A percentile compares a stretch with the other conserved stretches of the same genome.
phyloP scores from a whole-genome alignment of 2,329 filamentous ascomycete species.

The Fusarium verticillioides region DNA sequence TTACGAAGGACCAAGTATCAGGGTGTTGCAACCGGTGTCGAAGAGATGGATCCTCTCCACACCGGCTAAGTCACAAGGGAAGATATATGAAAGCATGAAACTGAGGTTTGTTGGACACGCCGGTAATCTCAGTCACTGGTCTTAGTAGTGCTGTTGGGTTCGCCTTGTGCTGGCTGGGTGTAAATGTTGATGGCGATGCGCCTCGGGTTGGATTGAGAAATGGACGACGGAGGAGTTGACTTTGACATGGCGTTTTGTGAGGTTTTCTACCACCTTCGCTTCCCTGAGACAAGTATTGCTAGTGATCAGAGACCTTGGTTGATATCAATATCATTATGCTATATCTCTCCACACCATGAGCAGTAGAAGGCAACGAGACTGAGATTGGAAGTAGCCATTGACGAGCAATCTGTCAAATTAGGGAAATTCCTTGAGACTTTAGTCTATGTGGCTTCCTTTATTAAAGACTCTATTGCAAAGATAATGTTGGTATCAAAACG shows the following conservation, averaged over 20 bases:
- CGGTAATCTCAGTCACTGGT: neutral
- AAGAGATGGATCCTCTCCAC: conserved; percentile 75
- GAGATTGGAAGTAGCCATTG: neutral
- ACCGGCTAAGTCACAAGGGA: conserved; percentile 40
- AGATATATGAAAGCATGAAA: neutral
- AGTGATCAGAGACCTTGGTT: conserved; percentile 52
- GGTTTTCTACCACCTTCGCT: conserved; percentile 48
- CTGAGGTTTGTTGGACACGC: neutral
- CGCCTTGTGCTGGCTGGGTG: conserved; percentile 14
- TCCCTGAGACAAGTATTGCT: conserved; percentile 49
- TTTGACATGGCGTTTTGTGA: conserved; percentile 45
- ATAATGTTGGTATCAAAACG: conserved; percentile 25
- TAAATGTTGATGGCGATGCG: conserved; percentile 19
- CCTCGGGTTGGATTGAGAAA: conserved; percentile 27
- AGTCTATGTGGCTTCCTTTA: neutral
- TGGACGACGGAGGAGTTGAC: conserved; percentile 34
- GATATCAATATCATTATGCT: conserved; percentile 33
- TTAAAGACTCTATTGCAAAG: neutral
- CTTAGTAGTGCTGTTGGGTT: conserved; percentile 19
- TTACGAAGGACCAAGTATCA: conserved; percentile 82
- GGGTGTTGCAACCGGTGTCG: conserved; percentile 69
- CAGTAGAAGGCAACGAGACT: neutral
- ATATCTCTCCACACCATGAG: conserved; percentile 9
- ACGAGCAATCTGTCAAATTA: neutral
- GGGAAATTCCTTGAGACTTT: neutral